These are phyloP conservation scores for Leccinum subtestaceum DNA, from an alignment of 768 basidiomycete species.

Conservation along the genomic window DNA sequence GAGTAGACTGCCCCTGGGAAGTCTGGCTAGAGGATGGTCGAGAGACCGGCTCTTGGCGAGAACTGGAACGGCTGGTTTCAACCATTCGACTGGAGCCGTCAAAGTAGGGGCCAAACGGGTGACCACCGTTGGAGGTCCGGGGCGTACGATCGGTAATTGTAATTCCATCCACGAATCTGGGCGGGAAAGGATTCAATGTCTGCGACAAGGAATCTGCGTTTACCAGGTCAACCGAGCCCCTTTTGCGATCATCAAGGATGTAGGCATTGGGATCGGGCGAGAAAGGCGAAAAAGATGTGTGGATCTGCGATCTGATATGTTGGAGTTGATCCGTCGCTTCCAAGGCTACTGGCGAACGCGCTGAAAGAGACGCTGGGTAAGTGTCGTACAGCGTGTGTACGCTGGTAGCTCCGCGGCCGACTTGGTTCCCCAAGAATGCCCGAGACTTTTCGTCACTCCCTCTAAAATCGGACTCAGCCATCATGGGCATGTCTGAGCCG, in stretches of 20 bases:
- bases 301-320: conserved; percentile 19
- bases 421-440: conserved; percentile 20
- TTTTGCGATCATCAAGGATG: conserved; percentile 34
- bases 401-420: conserved; percentile 14
- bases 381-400: conserved; percentile 21
- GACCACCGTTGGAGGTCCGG: conserved; percentile 44
- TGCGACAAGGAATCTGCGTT: conserved; percentile 46
- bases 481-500: conserved; percentile 10
- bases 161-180: conserved; percentile 50
- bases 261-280: conserved; percentile 68
- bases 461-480: conserved; percentile 10
- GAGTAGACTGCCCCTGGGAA: conserved; percentile 21
- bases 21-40: conserved; percentile 52
- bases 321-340: conserved; percentile 19
- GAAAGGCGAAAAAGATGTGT: conserved; percentile 64
- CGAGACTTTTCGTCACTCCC: conserved; percentile 29
- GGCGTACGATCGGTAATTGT: conserved; percentile 32
- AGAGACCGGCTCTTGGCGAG: conserved; percentile 50
- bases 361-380: conserved; percentile 17
- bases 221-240: conserved; percentile 35
- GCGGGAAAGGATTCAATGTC: conserved; percentile 48
- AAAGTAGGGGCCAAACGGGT: conserved; percentile 45
- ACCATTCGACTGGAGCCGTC: conserved; percentile 40
- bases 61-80: conserved; percentile 40
- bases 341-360: conserved; percentile 12